Evolutionary conservation across 129 eudicot genomes (phyloP).

Genomic region (Erigeron canadensis): DNA sequence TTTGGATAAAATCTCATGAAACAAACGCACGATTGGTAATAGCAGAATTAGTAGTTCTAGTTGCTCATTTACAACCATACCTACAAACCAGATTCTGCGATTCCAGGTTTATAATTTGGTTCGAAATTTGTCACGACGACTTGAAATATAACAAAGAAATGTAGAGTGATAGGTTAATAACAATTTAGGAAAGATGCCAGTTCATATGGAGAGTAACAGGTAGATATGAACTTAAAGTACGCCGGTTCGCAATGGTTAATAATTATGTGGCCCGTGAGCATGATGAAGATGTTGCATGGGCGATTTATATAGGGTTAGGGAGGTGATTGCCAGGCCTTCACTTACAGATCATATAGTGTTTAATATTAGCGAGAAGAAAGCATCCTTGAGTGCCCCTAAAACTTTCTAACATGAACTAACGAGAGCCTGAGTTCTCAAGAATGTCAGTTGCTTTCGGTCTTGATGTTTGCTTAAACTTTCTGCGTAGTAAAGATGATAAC

Average conservation of each 20-base stretch:
- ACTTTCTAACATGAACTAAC: too few relatives aligned
- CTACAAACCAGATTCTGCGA: too few relatives aligned
- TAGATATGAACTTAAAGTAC: neutral
- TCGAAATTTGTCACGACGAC: neutral
- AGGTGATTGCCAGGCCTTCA: neutral
- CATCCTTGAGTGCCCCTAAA: too few relatives aligned
- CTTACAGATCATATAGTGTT: neutral
- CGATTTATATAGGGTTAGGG: neutral
- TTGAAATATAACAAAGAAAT: neutral
- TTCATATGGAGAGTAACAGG: neutral
- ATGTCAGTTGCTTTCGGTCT: too few relatives aligned
- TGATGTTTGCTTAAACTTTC: too few relatives aligned
- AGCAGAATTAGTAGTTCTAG: too few relatives aligned
- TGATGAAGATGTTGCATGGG: neutral
- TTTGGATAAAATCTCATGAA: neutral
- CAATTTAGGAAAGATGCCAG: neutral
- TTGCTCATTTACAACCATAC: too few relatives aligned
- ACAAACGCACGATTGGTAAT: too few relatives aligned
- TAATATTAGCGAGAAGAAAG: too few relatives aligned
- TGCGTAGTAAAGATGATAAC: too few relatives aligned
- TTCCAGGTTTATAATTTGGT: too few relatives aligned
- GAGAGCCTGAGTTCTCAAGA: too few relatives aligned
- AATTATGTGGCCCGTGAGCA: conserved; percentile 1
- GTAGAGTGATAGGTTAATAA: neutral
- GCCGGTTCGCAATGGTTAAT: neutral